Conservation (phyloP, 805 yeast species). For the Yarrowia osloensis region DNA sequence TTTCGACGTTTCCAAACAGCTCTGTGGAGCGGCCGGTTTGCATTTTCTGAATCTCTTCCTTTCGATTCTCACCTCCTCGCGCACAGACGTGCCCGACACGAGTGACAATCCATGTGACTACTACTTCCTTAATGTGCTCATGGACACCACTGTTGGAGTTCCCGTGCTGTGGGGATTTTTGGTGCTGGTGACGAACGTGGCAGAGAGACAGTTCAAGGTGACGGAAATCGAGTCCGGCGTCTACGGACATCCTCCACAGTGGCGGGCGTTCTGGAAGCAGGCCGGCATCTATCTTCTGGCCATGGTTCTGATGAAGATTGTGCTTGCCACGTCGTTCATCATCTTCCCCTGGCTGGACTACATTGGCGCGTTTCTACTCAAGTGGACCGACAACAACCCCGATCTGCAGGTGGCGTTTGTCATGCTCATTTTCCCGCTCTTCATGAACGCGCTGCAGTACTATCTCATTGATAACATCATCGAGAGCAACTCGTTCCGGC, state of each 20-base stretch:
- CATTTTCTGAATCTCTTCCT: constrained; percentile 75
- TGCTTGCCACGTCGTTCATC: constrained; percentile 58
- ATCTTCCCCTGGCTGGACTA: constrained; percentile 66
- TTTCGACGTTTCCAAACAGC: constrained; percentile 86
- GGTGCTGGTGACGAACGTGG: constrained; percentile 50
- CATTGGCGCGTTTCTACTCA: constrained; percentile 69
- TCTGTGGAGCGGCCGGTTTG: constrained; percentile 81
- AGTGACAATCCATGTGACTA: constrained; percentile 83
- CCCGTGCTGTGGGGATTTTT: constrained; percentile 70
- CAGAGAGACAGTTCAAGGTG: constrained; percentile 49
- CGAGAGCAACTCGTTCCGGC: constrained; percentile 47
- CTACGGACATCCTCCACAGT: constrained; percentile 66
- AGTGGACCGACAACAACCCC: constrained; percentile 83
- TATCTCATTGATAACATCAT: constrained; percentile 61
- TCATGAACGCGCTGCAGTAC: constrained; percentile 53
- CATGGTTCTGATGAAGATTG: constrained; percentile 61
- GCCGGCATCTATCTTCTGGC: constrained; percentile 67
- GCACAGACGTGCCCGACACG: constrained; percentile 43
- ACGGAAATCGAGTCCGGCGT: constrained; percentile 52
- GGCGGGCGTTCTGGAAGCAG: constrained; percentile 70
- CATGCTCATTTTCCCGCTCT: constrained; percentile 57
- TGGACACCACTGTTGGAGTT: constrained; percentile 93
- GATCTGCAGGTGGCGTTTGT: constrained; percentile 83
- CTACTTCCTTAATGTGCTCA: constrained; percentile 83
- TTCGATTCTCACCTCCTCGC: constrained; percentile 54